Conservation (phyloP, 768 basidiomycete species). For the Nidularia sp. region DNA sequence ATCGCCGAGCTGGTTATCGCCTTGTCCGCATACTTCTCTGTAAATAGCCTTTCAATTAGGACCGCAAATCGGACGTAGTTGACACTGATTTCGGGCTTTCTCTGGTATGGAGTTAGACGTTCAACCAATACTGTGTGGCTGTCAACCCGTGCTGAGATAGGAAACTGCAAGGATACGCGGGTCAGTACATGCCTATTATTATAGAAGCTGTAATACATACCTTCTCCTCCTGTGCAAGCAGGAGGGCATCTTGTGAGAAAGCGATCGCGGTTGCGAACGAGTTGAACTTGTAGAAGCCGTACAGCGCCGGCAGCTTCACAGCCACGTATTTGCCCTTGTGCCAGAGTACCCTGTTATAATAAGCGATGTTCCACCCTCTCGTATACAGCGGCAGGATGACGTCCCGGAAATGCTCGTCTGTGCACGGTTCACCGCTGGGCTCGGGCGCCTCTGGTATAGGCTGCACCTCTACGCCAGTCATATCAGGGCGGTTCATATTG, state of each 20-base stretch:
- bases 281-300: not conserved
- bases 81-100: not conserved
- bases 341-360: not conserved
- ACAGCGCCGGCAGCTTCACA: not conserved
- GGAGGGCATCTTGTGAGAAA: not conserved
- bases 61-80: constrained; percentile 1
- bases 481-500: too few species aligned
- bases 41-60: constrained; percentile 1
- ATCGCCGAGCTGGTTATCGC: not conserved
- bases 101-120: not conserved
- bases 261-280: not conserved
- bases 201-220: not conserved
- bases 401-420: not conserved
- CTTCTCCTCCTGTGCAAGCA: not conserved
- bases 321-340: not conserved
- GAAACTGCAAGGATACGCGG: not conserved
- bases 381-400: not conserved
- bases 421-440: not conserved
- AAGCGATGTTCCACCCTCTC: not conserved
- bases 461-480: not conserved
- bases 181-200: not conserved
- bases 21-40: not conserved
- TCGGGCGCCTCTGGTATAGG: not conserved
- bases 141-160: not conserved
- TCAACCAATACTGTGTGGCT: not conserved